phyloP scores from a whole-genome alignment of 352 stramenopile genomes.

The Pythium phragmitis region DNA sequence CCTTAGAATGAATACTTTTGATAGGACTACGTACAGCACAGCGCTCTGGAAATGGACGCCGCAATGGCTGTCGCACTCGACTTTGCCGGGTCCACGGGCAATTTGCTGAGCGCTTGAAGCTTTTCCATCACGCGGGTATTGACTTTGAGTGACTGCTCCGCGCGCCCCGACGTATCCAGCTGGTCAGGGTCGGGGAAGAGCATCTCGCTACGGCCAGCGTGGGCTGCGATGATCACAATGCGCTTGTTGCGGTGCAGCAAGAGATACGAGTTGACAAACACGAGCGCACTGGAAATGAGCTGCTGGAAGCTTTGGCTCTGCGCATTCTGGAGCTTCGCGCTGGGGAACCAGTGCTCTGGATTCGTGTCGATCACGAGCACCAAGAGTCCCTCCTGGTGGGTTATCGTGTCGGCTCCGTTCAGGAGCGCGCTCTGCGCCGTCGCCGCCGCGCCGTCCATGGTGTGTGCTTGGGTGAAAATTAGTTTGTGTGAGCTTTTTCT shows the following conservation, averaged over 20 bases:
- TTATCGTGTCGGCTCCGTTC: slow-evolving; percentile 1
- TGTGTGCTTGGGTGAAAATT: background rate
- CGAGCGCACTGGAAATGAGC: slow-evolving; percentile 70
- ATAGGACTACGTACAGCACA: slow-evolving; percentile 60
- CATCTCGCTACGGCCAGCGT: slow-evolving; percentile 69
- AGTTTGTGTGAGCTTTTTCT: background rate
- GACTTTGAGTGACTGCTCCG: slow-evolving; percentile 72
- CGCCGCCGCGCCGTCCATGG: slow-evolving; percentile 9
- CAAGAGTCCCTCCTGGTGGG: slow-evolving; percentile 53
- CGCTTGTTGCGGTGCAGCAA: slow-evolving; percentile 84
- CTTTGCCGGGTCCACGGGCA: slow-evolving; percentile 48
- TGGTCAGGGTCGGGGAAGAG: slow-evolving; percentile 75
- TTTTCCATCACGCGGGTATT: slow-evolving; percentile 72
- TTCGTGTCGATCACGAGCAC: slow-evolving; percentile 85
- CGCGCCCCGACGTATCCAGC: slow-evolving; percentile 56
- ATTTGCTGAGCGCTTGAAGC: slow-evolving; percentile 54
- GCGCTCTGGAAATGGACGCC: slow-evolving; percentile 67
- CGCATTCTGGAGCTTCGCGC: slow-evolving; percentile 31
- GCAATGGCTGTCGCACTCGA: slow-evolving; percentile 69
- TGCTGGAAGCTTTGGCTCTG: slow-evolving; percentile 48
- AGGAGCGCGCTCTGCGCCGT: slow-evolving; percentile 6
- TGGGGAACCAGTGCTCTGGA: slow-evolving; percentile 64
- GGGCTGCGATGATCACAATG: slow-evolving; percentile 80
- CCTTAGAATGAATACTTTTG: background rate
- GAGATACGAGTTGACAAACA: slow-evolving; percentile 88